These are phyloP conservation scores for Myxozyma neotropica DNA, from an alignment of 805 yeast genomes.

Conservation along the genomic window DNA sequence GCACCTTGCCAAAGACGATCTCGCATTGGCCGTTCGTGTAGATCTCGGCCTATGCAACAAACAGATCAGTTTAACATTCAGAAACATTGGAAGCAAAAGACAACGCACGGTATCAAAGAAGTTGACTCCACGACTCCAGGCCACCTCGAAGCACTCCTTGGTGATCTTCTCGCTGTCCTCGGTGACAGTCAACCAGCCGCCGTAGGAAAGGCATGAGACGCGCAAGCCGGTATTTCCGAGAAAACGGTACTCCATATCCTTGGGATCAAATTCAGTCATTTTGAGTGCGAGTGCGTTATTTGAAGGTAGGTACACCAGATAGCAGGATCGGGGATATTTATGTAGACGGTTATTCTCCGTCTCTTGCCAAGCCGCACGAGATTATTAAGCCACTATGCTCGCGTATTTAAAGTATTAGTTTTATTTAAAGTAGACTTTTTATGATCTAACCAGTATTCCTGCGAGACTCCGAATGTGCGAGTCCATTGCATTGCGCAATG, in stretches of 20 bases:
- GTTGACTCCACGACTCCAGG: slow-evolving; percentile 42
- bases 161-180: slow-evolving; percentile 38
- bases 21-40: slow-evolving; percentile 41
- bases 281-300: background rate
- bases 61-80: background rate
- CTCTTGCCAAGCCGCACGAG: no score
- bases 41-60: slow-evolving; percentile 36
- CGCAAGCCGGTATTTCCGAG: slow-evolving; percentile 42
- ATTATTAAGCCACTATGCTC: no score
- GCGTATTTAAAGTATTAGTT: no score
- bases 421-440: no score
- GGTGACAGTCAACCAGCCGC: slow-evolving; percentile 43
- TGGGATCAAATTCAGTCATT: slow-evolving; percentile 32
- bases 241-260: slow-evolving; percentile 40
- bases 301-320: no score
- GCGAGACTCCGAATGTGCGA: no score
- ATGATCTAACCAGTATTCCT: no score
- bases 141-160: slow-evolving; percentile 38
- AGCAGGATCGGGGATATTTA: no score
- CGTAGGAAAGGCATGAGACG: slow-evolving; percentile 42
- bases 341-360: no score
- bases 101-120: slow-evolving; percentile 41
- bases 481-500: no score
- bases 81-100: background rate
- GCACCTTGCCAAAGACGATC: slow-evolving; percentile 38